Evolutionary conservation across 2,329 filamentous ascomycete genomes (phyloP).

Genomic region (Hortaea werneckii): DNA sequence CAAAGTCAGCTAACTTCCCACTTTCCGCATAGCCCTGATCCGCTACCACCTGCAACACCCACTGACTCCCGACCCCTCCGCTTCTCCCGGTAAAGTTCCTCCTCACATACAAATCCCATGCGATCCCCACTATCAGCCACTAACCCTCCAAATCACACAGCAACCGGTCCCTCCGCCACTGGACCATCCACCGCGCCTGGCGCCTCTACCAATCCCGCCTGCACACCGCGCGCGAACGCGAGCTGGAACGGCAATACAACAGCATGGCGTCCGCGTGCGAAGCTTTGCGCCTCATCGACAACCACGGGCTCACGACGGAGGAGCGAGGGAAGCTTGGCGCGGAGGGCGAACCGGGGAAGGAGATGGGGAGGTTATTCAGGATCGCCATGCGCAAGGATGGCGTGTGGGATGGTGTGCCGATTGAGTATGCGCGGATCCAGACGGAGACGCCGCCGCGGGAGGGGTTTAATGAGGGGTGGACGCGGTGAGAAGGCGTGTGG

Average conservation of each 20-base stretch:
- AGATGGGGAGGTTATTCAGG: constrained; percentile 67
- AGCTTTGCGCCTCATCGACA: constrained; percentile 53
- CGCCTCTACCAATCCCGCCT: constrained; percentile 64
- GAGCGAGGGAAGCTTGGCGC: constrained; percentile 37
- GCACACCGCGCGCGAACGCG: constrained; percentile 52
- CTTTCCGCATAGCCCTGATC: constrained; percentile 43
- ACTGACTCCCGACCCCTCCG: constrained; percentile 66
- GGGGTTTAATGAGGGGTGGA: constrained; percentile 94
- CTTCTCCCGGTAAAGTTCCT: constrained; percentile 54
- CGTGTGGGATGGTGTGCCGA: constrained; percentile 70
- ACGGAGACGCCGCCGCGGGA: constrained; percentile 69
- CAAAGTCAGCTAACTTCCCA: too few relatives aligned
- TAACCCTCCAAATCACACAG: constrained; percentile 2
- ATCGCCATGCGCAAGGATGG: constrained; percentile 87
- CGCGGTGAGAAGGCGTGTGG: constrained; percentile 38
- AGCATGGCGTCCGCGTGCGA: constrained; percentile 80
- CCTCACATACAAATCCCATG: background rate
- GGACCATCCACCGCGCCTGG: constrained; percentile 98
- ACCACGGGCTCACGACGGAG: constrained; percentile 28
- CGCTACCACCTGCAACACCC: constrained; percentile 62
- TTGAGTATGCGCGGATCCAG: constrained; percentile 81
- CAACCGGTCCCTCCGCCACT: constrained; percentile 81
- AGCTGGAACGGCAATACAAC: constrained; percentile 70
- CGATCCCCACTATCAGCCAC: background rate
- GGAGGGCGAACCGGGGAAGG: constrained; percentile 14